Evolutionary conservation across 164 flowering plant species (phyloP).

Genomic region (Magnolia sinica): DNA sequence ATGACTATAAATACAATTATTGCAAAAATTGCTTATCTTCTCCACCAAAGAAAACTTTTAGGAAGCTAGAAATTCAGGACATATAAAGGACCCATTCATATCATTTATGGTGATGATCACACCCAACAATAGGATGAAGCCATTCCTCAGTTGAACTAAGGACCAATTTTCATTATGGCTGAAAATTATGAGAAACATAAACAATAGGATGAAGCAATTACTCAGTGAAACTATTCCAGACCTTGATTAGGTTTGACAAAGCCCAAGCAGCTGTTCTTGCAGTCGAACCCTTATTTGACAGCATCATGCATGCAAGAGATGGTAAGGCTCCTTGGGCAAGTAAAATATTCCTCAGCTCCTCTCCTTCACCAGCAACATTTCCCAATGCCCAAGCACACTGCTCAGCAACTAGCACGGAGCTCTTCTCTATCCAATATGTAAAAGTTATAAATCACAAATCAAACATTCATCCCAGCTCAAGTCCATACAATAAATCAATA

Average conservation of each 20-base stretch:
- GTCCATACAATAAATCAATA: not conserved
- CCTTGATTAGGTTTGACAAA: slow-evolving; percentile 94
- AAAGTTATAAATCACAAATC: slow-evolving; percentile 11
- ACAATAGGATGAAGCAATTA: not conserved
- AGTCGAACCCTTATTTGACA: slow-evolving; percentile 86
- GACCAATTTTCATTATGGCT: too few species aligned
- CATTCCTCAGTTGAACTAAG: not conserved
- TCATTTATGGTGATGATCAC: too few species aligned
- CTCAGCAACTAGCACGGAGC: slow-evolving; percentile 89
- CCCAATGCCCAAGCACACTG: slow-evolving; percentile 99
- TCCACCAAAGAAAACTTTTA: too few species aligned
- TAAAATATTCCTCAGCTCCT: slow-evolving; percentile 75
- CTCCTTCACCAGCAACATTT: slow-evolving; percentile 98
- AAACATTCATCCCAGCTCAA: slow-evolving; percentile 3
- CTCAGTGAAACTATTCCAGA: slow-evolving; percentile 17
- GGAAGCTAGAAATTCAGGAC: too few species aligned
- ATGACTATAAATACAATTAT: too few species aligned
- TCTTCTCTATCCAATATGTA: slow-evolving; percentile 57
- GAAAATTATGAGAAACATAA: too few species aligned
- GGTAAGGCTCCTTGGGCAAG: slow-evolving; percentile 87
- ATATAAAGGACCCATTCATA: too few species aligned
- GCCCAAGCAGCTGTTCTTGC: slow-evolving; percentile 99
- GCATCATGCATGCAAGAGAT: slow-evolving; percentile 91
- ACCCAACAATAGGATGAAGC: not conserved
- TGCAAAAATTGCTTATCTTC: too few species aligned